Evolutionary conservation across 306 rosid species (phyloP).

Genomic region (Cyamopsis tetragonoloba): DNA sequence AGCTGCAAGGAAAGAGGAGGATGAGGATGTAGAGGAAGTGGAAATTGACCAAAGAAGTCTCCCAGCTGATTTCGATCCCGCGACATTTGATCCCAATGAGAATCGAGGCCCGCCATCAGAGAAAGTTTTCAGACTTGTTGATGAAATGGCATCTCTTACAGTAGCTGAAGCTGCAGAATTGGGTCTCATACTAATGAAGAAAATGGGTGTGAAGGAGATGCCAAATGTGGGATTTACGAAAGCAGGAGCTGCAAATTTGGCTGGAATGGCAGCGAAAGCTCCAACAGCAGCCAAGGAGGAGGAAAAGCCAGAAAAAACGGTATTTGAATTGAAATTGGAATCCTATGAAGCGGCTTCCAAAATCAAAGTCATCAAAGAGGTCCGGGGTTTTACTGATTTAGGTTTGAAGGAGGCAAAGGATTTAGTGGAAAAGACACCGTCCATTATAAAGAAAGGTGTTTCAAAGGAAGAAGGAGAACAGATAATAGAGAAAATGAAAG

Average conservation of each 20-base stretch:
- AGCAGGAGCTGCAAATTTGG: constrained; percentile 66
- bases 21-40: constrained; percentile 69
- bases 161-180: constrained; percentile 68
- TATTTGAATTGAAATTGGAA: constrained; percentile 71
- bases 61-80: constrained; percentile 88
- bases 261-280: constrained; percentile 54
- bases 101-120: constrained; percentile 84
- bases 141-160: constrained; percentile 78
- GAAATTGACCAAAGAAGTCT: constrained; percentile 91
- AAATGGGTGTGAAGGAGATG: constrained; percentile 58
- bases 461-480: constrained; percentile 92
- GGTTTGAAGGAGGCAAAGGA: constrained; percentile 92
- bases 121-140: constrained; percentile 76
- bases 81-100: constrained; percentile 72
- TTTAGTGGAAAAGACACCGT: constrained; percentile 75
- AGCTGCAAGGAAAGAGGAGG: constrained; percentile 63
- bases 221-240: constrained; percentile 70
- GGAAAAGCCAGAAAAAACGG: constrained; percentile 74
- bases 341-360: constrained; percentile 79
- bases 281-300: constrained; percentile 66
- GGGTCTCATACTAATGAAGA: constrained; percentile 63
- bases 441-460: constrained; percentile 69
- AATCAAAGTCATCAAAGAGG: constrained; percentile 86
- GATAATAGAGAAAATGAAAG: constrained; percentile 76
- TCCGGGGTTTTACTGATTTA: constrained; percentile 74